Base-by-base conservation (phyloP, 1,284 basidiomycete species). In the Phylloporus gajari region DNA sequence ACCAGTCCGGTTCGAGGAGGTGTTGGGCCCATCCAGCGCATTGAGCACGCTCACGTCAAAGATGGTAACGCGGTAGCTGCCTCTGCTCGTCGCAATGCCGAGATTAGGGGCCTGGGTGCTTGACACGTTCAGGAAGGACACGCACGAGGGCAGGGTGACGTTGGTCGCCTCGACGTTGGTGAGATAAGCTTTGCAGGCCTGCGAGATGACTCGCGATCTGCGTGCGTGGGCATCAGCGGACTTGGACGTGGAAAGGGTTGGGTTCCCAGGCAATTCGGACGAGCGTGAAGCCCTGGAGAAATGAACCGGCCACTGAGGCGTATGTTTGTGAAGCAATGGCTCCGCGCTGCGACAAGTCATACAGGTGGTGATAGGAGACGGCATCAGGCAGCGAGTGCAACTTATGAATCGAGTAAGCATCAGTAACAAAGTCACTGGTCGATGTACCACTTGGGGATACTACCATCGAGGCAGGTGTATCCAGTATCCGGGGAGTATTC, bases 21-120 rank as follows among this genome's bases (percentile, higher is more conserved):
- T 32, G 70, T 91, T 89, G 23, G 89, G 77, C 12, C 77, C 86
- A 72, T 91, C 90, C 38, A 91, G 75, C 2, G 86, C 85, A 67
- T 86, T 86, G 59, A 90, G 73, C 6, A 88, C 82, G 1, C 86
- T 89, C 0, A 87, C 87, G 12, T 86, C 87, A 73, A 89, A 88
- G 3, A 87, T 82, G 0, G 87, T 85, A 0, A 89, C 88, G 6
- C 88, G 82, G 70, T 86, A 85, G 0, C 87, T 84, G 23, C 87
- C 88, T 11, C 88, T 87, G 68, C 87, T 88, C 30, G 78, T 79
- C 1, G 86, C 84, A 63, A 88, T 86, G 0, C 85, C 85, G 0
- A 89, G 71, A 8, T 78, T 85, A 0, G 87, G 87, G 0, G 77
- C 74, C 17, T 77, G 61, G 2, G 69, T 59, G 42, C 75, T 75